Evolutionary conservation across 805 yeast species (phyloP), one percentile per base, ranked within the genome.

Genomic region (Wickerhamomyces canadensis): DNA sequence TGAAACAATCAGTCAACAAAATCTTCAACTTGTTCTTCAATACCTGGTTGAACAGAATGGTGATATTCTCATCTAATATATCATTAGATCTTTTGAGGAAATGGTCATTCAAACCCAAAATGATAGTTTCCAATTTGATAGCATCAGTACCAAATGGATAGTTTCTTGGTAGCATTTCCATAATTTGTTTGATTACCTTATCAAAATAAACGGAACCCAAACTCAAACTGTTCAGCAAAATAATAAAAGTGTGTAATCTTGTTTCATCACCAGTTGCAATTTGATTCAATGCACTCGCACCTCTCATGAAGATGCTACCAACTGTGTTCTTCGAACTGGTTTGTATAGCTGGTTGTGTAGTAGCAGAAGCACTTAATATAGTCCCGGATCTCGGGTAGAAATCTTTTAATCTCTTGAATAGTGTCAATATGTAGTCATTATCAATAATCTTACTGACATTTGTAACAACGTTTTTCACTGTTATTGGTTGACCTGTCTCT

Each of bases 141-240:
- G 61, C 38, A 36, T 68, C 67, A 8, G 56, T 45, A 8, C 63
- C 61, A 45, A 67, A 68, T 29, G 68, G 63, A 41, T 58, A 66
- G 42, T 58, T 65, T 16, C 58, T 60, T 4, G 42, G 42, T 17
- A 68, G 24, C n/a, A 60, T 36, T n/a, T 36, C 52, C 5, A 55
- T 48, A 30, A 57, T 57, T 30, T 61, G 61, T 15, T 47, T 48
- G 13, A 63, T 32, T 12, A 63, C 43, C 38, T 62, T 76, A 11
- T 61, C 56, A 24, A 84, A 65, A 51, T 85, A 84, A 7, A 64
- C 68, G 17, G 73, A 69, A 18, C 84, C 78, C 30, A 80, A 61
- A 10, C 81, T 76, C 5, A 88, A 65, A 2, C 94, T 80, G 58
- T 91, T 89, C 41, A 88, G 63, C 41, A 81, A 74, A 1, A 84